Evolutionary conservation across 2,329 filamentous ascomycete genomes (phyloP), one percentile per base, ranked within the genome.

Genomic region (Plenodomus lindquistii): DNA sequence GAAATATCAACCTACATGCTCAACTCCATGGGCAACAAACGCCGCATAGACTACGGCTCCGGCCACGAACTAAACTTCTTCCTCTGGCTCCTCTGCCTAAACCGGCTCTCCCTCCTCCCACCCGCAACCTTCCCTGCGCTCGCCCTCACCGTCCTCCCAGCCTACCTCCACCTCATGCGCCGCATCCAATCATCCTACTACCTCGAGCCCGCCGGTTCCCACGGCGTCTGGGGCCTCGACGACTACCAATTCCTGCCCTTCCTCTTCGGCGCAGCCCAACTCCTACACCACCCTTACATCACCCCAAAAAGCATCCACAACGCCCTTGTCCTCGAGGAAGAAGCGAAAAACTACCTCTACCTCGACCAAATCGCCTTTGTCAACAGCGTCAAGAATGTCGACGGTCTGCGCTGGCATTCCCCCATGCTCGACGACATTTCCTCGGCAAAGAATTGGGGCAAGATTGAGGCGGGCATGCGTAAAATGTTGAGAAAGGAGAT

Each of bases 371-470:
- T 99, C 20, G 82, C 83, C 42, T 99, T 96, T 74, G 93, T 99
- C 48, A 97, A 97, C 74, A 89, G 86, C 60, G 95, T 96, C 49
- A 99, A 99, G 79, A 96, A 91, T 1, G 92, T 97, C 48, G 91
- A 95, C 66, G 93, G 92, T 1, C 77, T 99, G 52, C 83, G 94
- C 37, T 99, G 94, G 94, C 95, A 99, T 66, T 92, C 87, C 56
- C 94, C 95, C 3, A 97, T 99, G 95, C 83, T 99, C 16, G 94
- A 99, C 69, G 94, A 99, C 70, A 99, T 99, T 57, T 94, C 89
- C 3, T 86, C 90, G 1, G 88, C 93, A 15, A 92, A 90, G 70
- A 89, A 81, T 34, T 99, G 94, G 94, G 77, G 74, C 57, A 99
- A 99, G 78, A 88, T 99, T 41, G 92, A 97, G 71, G 87, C 81